Evolutionary conservation across 1,139 yeast genomes (phyloP).

Genomic region (Blastobotrys petasosporus): DNA sequence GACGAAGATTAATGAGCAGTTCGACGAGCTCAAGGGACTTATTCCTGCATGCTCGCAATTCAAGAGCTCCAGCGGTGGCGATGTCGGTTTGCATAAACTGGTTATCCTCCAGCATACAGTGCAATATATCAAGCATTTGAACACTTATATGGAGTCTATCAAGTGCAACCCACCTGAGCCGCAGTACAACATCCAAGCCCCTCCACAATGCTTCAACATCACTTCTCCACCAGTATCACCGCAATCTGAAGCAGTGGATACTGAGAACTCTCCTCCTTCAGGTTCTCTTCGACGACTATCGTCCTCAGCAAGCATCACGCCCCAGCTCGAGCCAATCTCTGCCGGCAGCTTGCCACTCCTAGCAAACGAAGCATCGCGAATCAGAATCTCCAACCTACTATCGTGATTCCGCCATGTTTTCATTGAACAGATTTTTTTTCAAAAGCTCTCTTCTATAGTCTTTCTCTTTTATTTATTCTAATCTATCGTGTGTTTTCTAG

Average conservation of each 20-base stretch:
- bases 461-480: conserved; percentile 3
- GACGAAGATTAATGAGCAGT: conserved; percentile 73
- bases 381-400: conserved; percentile 6
- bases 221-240: conserved; percentile 11
- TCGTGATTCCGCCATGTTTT: conserved; percentile 6
- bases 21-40: conserved; percentile 69
- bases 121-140: conserved; percentile 67
- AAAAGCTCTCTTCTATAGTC: not conserved
- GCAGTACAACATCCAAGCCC: conserved; percentile 4
- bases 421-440: not conserved
- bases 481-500: not conserved
- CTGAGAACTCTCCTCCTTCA: not conserved
- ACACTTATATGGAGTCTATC: conserved; percentile 28
- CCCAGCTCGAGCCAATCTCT: too few relatives aligned
- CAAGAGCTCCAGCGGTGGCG: conserved; percentile 32
- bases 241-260: not conserved
- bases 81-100: conserved; percentile 70
- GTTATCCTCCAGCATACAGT: conserved; percentile 77
- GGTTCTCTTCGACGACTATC: not conserved
- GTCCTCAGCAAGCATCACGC: too few relatives aligned
- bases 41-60: conserved; percentile 68
- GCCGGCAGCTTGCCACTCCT: not conserved
- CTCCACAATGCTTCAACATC: conserved; percentile 9
- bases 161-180: conserved; percentile 4
- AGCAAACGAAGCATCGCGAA: conserved; percentile 3